phyloP scores from a whole-genome alignment of 2,329 filamentous ascomycete species.

The Claviceps sp. region DNA sequence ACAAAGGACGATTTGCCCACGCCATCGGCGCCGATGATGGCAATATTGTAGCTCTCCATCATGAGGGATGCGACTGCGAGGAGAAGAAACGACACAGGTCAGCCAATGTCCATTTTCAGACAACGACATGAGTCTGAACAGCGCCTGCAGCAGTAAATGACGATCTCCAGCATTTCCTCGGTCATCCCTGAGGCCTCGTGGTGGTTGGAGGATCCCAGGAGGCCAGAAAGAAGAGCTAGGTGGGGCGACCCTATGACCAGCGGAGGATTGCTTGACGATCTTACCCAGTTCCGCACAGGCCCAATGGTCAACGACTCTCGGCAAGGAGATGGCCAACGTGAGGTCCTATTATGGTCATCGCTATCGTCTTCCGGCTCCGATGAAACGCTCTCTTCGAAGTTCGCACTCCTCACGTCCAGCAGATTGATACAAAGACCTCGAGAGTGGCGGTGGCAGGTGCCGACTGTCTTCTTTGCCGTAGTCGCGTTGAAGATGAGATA shows the following conservation, averaged over 20 bases:
- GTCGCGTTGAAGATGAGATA: neutral
- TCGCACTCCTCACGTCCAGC: slow-evolving; percentile 12
- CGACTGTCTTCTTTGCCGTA: slow-evolving; percentile 2
- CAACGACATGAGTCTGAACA: neutral
- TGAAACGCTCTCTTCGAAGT: slow-evolving; percentile 13
- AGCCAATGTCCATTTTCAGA: slow-evolving; percentile 4
- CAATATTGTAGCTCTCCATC: slow-evolving; percentile 52
- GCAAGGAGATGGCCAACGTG: slow-evolving; percentile 31
- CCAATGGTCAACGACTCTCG: slow-evolving; percentile 34
- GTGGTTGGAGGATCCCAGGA: neutral
- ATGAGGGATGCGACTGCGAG: slow-evolving; percentile 17
- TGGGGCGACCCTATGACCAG: slow-evolving; percentile 1
- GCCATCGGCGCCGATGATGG: slow-evolving; percentile 50
- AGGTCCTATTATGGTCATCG: slow-evolving; percentile 25
- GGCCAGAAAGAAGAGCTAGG: neutral
- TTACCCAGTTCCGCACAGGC: slow-evolving; percentile 24
- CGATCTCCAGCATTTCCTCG: neutral
- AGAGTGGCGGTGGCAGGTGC: neutral
- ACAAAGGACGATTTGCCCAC: slow-evolving; percentile 58
- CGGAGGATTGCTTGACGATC: slow-evolving; percentile 6
- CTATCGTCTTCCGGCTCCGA: slow-evolving; percentile 17
- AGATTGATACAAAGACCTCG: neutral
- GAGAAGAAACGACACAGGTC: slow-evolving; percentile 4
- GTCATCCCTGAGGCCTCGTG: slow-evolving; percentile 1
- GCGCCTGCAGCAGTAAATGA: neutral